Conservation (phyloP, 257 asterid genomes). For the Solanum pinnatisectum region DNA sequence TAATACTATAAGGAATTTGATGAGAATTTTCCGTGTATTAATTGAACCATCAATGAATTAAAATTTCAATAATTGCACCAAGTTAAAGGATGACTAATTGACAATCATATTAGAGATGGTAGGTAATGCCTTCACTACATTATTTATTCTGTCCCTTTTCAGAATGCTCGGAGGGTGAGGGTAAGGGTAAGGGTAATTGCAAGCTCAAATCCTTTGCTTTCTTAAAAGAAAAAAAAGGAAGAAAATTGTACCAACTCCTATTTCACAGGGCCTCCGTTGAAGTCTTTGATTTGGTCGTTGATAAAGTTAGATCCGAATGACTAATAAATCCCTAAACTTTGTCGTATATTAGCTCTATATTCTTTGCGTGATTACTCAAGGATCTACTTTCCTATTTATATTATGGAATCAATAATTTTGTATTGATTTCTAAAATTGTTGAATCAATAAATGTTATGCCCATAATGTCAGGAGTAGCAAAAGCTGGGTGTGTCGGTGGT, state of each 20-base stretch:
- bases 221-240: background rate
- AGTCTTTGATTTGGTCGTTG: background rate
- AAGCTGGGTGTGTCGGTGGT: background rate
- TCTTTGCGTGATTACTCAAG: background rate
- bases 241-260: background rate
- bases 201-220: background rate
- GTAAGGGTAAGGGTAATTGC: too few species aligned
- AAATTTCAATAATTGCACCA: background rate
- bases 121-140: background rate
- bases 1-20: background rate
- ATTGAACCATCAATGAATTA: background rate
- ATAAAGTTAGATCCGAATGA: background rate
- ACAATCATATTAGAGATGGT: background rate
- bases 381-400: background rate
- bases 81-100: background rate
- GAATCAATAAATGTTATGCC: background rate
- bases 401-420: background rate
- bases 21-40: background rate
- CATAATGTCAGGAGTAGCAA: background rate
- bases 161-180: background rate
- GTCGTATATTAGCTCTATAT: background rate
- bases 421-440: background rate
- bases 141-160: background rate
- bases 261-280: background rate
- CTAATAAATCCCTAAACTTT: background rate